These are phyloP conservation scores for Diaporthe citri DNA, from an alignment of 2,329 filamentous ascomycete genomes.

Conservation along the genomic window DNA sequence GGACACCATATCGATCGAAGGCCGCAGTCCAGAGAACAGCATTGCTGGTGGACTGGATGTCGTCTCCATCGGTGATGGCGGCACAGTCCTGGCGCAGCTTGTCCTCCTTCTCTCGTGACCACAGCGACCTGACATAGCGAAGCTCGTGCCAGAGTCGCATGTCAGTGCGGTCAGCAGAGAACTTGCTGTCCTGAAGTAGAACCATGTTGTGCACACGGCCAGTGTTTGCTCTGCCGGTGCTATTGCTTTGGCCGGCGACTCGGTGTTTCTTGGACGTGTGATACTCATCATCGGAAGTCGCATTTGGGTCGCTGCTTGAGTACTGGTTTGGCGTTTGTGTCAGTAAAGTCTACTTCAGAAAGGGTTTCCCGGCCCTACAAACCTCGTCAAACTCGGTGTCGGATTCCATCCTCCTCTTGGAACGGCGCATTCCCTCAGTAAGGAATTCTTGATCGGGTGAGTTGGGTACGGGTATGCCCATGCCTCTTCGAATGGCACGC, in stretches of 20 bases:
- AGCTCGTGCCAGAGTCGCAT: slow-evolving; percentile 22
- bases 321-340: not conserved
- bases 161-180: not conserved
- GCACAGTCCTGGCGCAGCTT: not conserved
- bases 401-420: not conserved
- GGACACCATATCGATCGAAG: slow-evolving; percentile 9
- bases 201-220: not conserved
- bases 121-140: slow-evolving; percentile 9
- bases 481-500: not conserved
- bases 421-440: too few relatives aligned
- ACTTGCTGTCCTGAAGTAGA: slow-evolving; percentile 25
- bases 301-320: not conserved
- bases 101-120: not conserved
- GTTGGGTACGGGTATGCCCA: not conserved
- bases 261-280: not conserved
- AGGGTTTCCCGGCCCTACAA: not conserved
- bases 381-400: slow-evolving; percentile 4
- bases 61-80: not conserved
- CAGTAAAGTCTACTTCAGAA: not conserved
- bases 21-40: slow-evolving; percentile 3
- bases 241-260: not conserved
- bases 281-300: not conserved
- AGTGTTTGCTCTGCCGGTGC: not conserved
- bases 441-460: not conserved
- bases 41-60: not conserved